Evolutionary conservation across 2,329 filamentous ascomycete genomes (phyloP).

Genomic region (Verticillium zaregamsianum): DNA sequence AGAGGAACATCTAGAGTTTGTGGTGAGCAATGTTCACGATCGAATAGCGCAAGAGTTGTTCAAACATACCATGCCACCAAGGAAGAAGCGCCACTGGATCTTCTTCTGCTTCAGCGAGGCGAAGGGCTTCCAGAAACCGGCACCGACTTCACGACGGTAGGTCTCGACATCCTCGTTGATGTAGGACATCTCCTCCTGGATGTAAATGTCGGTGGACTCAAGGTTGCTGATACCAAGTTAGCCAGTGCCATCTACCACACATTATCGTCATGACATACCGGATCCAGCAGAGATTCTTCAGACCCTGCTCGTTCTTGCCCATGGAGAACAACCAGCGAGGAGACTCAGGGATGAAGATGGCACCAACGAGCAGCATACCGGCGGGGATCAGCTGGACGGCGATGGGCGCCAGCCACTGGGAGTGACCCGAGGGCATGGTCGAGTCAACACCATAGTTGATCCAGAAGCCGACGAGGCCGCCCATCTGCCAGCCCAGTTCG

Average conservation of each 20-base stretch:
- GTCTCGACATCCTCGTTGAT: slow-evolving; percentile 68
- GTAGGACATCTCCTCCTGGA: slow-evolving; percentile 67
- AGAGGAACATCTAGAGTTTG: slow-evolving; percentile 58
- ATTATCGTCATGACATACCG: slow-evolving; percentile 4
- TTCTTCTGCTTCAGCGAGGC: slow-evolving; percentile 48
- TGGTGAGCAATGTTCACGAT: neutral
- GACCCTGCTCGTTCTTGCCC: slow-evolving; percentile 54
- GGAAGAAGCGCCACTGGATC: slow-evolving; percentile 67
- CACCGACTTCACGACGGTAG: slow-evolving; percentile 58
- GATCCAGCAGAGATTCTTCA: slow-evolving; percentile 60
- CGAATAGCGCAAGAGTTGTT: neutral
- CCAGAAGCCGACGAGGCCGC: slow-evolving; percentile 57
- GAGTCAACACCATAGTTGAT: slow-evolving; percentile 60
- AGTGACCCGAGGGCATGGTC: slow-evolving; percentile 38
- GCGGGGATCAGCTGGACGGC: slow-evolving; percentile 64
- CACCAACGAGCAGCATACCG: slow-evolving; percentile 55
- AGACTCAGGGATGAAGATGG: slow-evolving; percentile 59
- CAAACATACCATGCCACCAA: slow-evolving; percentile 54
- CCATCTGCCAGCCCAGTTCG: slow-evolving; percentile 62
- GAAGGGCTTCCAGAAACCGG: slow-evolving; percentile 74
- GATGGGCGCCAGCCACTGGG: slow-evolving; percentile 63
- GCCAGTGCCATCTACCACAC: neutral
- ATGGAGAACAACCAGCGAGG: slow-evolving; percentile 67
- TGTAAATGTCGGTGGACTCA: slow-evolving; percentile 53
- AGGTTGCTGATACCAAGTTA: slow-evolving; percentile 40